These are phyloP conservation scores for Marsdenia floribunda DNA, from an alignment of 257 asterid species.

Conservation along the genomic window DNA sequence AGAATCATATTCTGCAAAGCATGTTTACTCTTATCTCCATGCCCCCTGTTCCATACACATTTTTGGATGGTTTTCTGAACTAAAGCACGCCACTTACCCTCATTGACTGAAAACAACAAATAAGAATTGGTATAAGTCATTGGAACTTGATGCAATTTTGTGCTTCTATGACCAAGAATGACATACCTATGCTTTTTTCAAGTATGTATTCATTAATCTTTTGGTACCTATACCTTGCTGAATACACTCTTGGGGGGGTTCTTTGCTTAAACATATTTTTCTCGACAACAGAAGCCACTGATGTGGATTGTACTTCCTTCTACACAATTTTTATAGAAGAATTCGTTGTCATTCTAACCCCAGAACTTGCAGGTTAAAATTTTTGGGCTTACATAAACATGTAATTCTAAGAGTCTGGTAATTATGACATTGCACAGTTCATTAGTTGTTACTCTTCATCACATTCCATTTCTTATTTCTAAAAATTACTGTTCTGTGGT, in stretches of 20 bases:
- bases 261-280: neutral
- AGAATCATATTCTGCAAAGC: neutral
- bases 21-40: neutral
- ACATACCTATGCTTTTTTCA: neutral
- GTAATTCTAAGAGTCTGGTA: neutral
- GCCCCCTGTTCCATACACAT: neutral
- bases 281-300: neutral
- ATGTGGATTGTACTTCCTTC: neutral
- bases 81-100: neutral
- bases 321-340: neutral
- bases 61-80: neutral
- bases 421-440: neutral
- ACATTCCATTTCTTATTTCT: neutral
- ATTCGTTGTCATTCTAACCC: neutral
- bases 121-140: neutral
- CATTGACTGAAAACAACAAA: neutral
- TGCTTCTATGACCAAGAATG: conserved; percentile 2
- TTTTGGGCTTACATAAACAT: neutral
- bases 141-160: neutral
- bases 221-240: neutral
- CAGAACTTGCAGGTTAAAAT: neutral
- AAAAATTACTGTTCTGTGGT: neutral
- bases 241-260: neutral
- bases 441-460: neutral
- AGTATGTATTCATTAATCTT: neutral